Evolutionary conservation across 2,329 filamentous ascomycete species (phyloP).

Genomic region (Akanthomyces uredinophilus): DNA sequence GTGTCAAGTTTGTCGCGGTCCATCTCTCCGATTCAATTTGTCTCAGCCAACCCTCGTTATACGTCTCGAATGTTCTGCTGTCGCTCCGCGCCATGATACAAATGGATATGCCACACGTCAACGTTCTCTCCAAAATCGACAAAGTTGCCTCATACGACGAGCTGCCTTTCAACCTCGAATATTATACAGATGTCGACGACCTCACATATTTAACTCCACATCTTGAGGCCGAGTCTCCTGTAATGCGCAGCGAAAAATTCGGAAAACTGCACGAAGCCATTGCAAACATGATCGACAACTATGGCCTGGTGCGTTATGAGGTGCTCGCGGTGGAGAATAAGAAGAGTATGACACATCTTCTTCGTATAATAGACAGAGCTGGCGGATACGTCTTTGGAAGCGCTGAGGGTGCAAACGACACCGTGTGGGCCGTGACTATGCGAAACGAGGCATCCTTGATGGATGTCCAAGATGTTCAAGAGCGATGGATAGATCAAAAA

Average conservation of each 20-base stretch:
- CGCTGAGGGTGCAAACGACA: constrained; percentile 88
- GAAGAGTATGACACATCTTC: constrained; percentile 88
- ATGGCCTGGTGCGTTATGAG: constrained; percentile 85
- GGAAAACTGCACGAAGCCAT: constrained; percentile 80
- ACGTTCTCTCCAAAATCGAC: constrained; percentile 96
- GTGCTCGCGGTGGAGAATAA: constrained; percentile 95
- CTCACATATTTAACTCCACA: constrained; percentile 76
- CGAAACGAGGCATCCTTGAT: constrained; percentile 67
- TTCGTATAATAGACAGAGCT: constrained; percentile 85
- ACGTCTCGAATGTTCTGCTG: constrained; percentile 88
- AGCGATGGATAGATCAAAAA: constrained; percentile 89
- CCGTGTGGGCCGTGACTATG: constrained; percentile 96
- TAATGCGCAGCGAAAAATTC: constrained; percentile 68
- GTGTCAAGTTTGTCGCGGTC: constrained; percentile 74
- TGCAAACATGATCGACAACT: constrained; percentile 80
- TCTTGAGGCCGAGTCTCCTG: constrained; percentile 72
- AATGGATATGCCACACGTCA: constrained; percentile 93
- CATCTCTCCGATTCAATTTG: constrained; percentile 94
- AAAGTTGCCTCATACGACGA: constrained; percentile 81
- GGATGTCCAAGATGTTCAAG: constrained; percentile 86
- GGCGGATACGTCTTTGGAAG: constrained; percentile 89
- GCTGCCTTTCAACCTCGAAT: constrained; percentile 92
- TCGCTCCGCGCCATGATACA: constrained; percentile 95
- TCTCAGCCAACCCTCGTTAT: constrained; percentile 86
- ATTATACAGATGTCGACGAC: constrained; percentile 95